phyloP scores from a whole-genome alignment of 23 red algal genomes.

The Agarophyton chilense region DNA sequence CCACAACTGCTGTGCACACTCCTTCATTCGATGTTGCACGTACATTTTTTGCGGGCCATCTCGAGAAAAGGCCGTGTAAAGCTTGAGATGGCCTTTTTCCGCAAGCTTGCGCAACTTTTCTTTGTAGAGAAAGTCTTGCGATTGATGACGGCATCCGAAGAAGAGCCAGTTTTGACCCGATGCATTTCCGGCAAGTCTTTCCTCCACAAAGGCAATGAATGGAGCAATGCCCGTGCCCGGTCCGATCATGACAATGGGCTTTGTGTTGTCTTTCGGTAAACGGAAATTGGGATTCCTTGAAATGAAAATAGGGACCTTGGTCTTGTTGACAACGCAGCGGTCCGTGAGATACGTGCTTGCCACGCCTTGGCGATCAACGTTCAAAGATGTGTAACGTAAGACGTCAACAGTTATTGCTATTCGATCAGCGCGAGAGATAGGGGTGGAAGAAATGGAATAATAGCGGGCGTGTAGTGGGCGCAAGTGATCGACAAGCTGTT shows the following conservation, averaged over 20 bases:
- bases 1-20: constrained; percentile 48
- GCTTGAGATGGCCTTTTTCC: constrained; percentile 38
- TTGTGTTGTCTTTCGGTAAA: constrained; percentile 50
- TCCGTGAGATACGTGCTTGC: constrained; percentile 74
- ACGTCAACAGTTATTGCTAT: constrained; percentile 92
- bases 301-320: constrained; percentile 54
- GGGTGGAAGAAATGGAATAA: constrained; percentile 95
- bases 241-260: constrained; percentile 93
- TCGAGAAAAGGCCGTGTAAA: constrained; percentile 91
- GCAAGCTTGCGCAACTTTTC: constrained; percentile 40
- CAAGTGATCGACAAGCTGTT: constrained; percentile 71
- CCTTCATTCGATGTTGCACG: constrained; percentile 85
- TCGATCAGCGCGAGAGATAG: constrained; percentile 23
- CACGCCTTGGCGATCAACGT: constrained; percentile 63
- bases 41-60: constrained; percentile 76
- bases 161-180: constrained; percentile 76
- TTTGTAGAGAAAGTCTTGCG: constrained; percentile 91
- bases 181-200: constrained; percentile 46
- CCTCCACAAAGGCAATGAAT: constrained; percentile 64
- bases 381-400: constrained; percentile 48
- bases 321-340: constrained; percentile 16
- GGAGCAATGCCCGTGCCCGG: constrained; percentile 92
- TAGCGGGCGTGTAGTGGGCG: constrained; percentile 85
- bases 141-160: constrained; percentile 88
- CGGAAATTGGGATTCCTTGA: constrained; percentile 79